Percentiles rank a stretch among this genome's conserved stretches.
These are phyloP conservation scores for Linnemannia schmuckeri DNA, from an alignment of 192 early-diverging fungal genomes.

Conservation along the genomic window DNA sequence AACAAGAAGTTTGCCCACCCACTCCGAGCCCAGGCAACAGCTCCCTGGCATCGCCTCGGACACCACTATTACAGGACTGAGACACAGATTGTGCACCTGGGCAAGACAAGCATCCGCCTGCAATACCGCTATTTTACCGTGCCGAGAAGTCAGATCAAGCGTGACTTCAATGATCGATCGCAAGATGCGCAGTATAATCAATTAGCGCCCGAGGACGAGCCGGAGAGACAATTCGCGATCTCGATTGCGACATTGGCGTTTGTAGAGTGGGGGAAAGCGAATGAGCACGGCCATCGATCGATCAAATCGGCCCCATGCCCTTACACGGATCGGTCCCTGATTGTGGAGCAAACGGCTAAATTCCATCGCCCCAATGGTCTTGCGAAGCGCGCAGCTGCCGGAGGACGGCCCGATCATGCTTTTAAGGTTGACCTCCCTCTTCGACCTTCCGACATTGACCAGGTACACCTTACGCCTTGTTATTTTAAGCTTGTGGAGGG, in stretches of 20 bases:
- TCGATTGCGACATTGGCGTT: slow-evolving; percentile 12
- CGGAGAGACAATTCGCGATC: slow-evolving; percentile 28
- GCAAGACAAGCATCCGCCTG: slow-evolving; percentile 21
- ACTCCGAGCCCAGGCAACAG: background rate
- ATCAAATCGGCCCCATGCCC: slow-evolving; percentile 1
- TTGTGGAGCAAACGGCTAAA: background rate
- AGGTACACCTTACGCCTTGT: slow-evolving; percentile 13
- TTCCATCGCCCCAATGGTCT: background rate
- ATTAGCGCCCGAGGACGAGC: slow-evolving; percentile 16
- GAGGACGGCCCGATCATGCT: slow-evolving; percentile 28
- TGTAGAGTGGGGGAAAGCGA: slow-evolving; percentile 7
- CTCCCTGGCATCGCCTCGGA: slow-evolving; percentile 11
- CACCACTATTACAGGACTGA: slow-evolving; percentile 17
- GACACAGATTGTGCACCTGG: slow-evolving; percentile 13
- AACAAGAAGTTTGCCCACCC: background rate
- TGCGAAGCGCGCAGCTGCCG: background rate
- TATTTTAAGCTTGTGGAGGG: background rate
- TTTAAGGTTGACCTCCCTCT: slow-evolving; percentile 23
- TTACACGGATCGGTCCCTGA: slow-evolving; percentile 8
- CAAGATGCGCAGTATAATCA: slow-evolving; percentile 16
- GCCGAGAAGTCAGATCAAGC: slow-evolving; percentile 18
- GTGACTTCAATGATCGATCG: slow-evolving; percentile 29
- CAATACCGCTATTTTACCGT: slow-evolving; percentile 28
- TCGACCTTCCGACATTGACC: slow-evolving; percentile 28
- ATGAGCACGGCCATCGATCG: slow-evolving; percentile 29